A percentile compares a stretch with the other conserved stretches of the same genome.
Evolutionary conservation across 129 eudicot species (phyloP).

Genomic region (sunflower (Helianthus annuus)): DNA sequence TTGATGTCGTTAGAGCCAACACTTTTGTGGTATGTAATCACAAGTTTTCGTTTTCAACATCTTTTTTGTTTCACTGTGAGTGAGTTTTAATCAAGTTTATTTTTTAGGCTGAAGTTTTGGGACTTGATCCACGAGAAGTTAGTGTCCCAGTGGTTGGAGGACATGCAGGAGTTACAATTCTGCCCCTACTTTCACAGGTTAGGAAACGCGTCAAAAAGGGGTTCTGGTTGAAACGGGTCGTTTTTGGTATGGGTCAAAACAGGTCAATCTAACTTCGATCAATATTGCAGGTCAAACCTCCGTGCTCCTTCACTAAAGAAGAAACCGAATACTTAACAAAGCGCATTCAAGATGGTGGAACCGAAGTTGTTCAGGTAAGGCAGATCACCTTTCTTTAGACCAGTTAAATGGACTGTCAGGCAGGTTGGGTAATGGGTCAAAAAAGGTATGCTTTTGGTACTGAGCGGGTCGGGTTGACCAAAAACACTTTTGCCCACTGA

Average conservation of each 20-base stretch:
- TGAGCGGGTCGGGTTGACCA: neutral
- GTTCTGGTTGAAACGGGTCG: neutral
- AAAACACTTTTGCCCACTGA: neutral
- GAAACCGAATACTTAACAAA: constrained; percentile 78
- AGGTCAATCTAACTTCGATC: neutral
- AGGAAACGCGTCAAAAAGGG: neutral
- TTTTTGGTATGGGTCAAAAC: neutral
- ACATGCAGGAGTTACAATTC: constrained; percentile 94
- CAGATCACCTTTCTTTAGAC: neutral
- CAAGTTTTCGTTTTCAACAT: neutral
- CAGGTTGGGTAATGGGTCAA: neutral
- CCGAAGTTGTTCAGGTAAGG: constrained; percentile 91
- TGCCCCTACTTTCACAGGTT: constrained; percentile 92
- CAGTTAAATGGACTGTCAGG: neutral
- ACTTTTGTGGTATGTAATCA: constrained; percentile 82
- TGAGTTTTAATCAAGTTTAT: neutral
- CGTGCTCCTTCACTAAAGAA: constrained; percentile 73
- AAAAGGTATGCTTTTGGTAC: neutral
- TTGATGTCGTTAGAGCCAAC: constrained; percentile 98
- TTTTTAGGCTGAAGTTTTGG: constrained; percentile 83
- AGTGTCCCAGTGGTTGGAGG: constrained; percentile 96
- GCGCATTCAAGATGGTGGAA: constrained; percentile 94
- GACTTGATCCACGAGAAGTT: constrained; percentile 90
- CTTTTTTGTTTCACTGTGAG: neutral
- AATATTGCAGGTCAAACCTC: constrained; percentile 66